Conservation (phyloP, 305 asterid species). For the Fraxinus xanthoxyloides region DNA sequence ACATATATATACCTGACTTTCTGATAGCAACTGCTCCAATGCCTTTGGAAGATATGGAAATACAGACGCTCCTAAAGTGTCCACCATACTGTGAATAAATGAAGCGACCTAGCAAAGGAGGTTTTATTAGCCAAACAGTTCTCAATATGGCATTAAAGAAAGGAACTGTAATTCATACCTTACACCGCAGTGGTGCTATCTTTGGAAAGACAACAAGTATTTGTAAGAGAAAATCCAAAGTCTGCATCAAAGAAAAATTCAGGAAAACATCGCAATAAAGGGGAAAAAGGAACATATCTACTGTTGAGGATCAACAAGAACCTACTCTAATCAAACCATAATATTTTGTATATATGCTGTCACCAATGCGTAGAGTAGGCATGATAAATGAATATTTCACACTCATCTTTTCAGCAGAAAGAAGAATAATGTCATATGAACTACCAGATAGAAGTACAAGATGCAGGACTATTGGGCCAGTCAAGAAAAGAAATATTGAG, state of each 20-base stretch:
- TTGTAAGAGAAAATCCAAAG: slow-evolving; percentile 85
- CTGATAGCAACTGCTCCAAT: slow-evolving; percentile 77
- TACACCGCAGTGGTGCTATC: slow-evolving; percentile 65
- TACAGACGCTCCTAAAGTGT: slow-evolving; percentile 76
- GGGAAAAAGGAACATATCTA: not conserved
- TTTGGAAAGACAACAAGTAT: slow-evolving; percentile 83
- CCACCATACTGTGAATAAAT: slow-evolving; percentile 96
- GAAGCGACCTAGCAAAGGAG: slow-evolving; percentile 66
- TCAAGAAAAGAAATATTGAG: not conserved
- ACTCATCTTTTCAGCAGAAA: not conserved
- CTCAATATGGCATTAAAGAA: not conserved
- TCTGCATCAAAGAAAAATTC: slow-evolving; percentile 46
- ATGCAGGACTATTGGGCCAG: not conserved
- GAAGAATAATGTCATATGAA: not conserved
- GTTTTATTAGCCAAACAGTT: slow-evolving; percentile 20
- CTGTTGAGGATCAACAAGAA: not conserved
- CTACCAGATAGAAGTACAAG: not conserved
- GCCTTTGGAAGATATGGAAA: slow-evolving; percentile 94
- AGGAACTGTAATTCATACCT: slow-evolving; percentile 50
- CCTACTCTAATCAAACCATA: not conserved
- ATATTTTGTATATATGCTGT: not conserved
- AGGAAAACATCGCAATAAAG: slow-evolving; percentile 1
- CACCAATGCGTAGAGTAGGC: not conserved
- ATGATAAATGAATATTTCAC: not conserved
- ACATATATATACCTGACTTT: slow-evolving; percentile 67